Base-by-base conservation (phyloP, 179 eudicot genomes). In the Sideroxylon spinosum region DNA sequence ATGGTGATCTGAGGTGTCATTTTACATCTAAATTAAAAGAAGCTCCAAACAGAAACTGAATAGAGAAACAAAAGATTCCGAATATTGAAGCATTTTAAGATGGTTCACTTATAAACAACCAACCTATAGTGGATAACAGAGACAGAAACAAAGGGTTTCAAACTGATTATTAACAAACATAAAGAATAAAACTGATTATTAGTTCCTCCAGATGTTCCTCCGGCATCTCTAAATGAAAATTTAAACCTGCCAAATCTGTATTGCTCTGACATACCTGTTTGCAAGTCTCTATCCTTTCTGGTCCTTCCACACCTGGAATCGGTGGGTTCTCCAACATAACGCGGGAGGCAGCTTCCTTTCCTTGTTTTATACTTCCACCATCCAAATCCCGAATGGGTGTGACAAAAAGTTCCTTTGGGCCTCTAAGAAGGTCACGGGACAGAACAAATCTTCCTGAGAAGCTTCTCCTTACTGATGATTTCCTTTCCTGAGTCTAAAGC, bases 371-470 rank as follows among this genome's bases (percentile, higher is more conserved):
- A 61, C 81, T 57, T 80, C 37, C 79, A 64, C 77, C 60, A 10
- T 76, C 57, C 61, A 52, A 32, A 79, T 79, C 76, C 74, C 19
- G 46, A 37, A 32, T 44, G 3, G 82, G 83, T 22, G 80, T 77
- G 61, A 57, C 64, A 48, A 77, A 79, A 49, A 65, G 74, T 14
- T 46, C 61, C 48, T 73, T 76, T 76, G 60, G 80, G 49, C 83
- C 84, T 75, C 79, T 60, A 66, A 81, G 44, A 85, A 70, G 77
- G 52, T 85, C 86, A 75, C 71, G 69, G 60, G 44, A 69, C 57
- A 87, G 72, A 55, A 74, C 78, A 80, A 79, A 83, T 61, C 75
- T 82, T 70, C 82, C 81, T 6, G 78, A 78, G 78, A 75, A 73
- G 60, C 86, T 77, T 78, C 78, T 76, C 85, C 69, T 73, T 46